phyloP scores from a whole-genome alignment of 1,139 yeast genomes.

The Chernovozyma aurita region DNA sequence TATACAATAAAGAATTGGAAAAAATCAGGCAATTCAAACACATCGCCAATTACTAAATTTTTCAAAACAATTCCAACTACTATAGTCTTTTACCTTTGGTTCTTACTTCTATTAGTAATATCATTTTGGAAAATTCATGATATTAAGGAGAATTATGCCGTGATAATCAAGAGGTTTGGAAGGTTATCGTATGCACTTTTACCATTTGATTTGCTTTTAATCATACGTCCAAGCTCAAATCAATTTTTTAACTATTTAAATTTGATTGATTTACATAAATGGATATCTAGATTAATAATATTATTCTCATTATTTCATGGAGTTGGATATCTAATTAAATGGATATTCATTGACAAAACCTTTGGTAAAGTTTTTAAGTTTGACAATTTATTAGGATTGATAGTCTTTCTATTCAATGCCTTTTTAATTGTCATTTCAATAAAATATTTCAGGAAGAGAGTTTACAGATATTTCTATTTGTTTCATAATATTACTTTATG shows the following conservation, averaged over 20 bases:
- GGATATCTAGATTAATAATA: constrained; percentile 69
- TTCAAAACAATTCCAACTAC: background rate
- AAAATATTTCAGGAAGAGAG: constrained; percentile 21
- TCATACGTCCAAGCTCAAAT: constrained; percentile 45
- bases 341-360: constrained; percentile 31
- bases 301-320: constrained; percentile 53
- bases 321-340: constrained; percentile 46
- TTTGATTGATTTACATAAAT: constrained; percentile 63
- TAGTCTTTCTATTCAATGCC: constrained; percentile 41
- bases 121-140: constrained; percentile 18
- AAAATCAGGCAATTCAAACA: background rate
- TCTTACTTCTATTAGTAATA: constrained; percentile 17
- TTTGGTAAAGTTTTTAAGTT: constrained; percentile 34
- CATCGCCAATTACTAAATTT: background rate
- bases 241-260: constrained; percentile 52
- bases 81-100: constrained; percentile 23
- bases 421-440: constrained; percentile 53
- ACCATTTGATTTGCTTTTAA: constrained; percentile 60
- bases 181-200: constrained; percentile 62
- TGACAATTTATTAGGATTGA: constrained; percentile 60
- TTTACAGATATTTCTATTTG: constrained; percentile 30
- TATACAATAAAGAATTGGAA: constrained; percentile 1
- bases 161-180: constrained; percentile 40
- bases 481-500: constrained; percentile 30
- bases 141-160: constrained; percentile 17